Evolutionary conservation across 1,139 yeast species (phyloP).

Genomic region (Candida frijolesensis): DNA sequence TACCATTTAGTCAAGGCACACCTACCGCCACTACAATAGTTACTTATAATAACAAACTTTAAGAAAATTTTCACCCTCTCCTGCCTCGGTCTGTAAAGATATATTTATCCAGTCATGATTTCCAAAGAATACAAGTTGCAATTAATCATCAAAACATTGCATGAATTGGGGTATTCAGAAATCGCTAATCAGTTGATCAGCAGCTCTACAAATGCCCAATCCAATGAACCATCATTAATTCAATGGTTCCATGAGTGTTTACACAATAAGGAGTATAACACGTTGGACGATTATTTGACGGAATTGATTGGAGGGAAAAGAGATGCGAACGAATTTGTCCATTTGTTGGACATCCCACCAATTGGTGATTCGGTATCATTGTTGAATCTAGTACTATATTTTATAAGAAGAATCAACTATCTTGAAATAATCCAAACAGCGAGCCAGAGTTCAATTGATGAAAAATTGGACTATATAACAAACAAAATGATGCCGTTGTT

Average conservation of each 20-base stretch:
- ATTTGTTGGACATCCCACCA: slow-evolving; percentile 10
- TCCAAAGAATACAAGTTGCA: slow-evolving; percentile 34
- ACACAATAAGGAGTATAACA: slow-evolving; percentile 26
- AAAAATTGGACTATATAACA: slow-evolving; percentile 24
- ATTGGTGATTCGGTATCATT: slow-evolving; percentile 13
- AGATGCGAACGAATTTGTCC: slow-evolving; percentile 9
- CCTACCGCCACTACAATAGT: too few species aligned
- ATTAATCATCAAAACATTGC: slow-evolving; percentile 33
- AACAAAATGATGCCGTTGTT: slow-evolving; percentile 33
- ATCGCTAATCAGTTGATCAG: slow-evolving; percentile 16
- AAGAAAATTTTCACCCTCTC: too few species aligned
- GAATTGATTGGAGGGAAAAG: slow-evolving; percentile 3
- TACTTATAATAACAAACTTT: too few species aligned
- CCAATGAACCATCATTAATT: slow-evolving; percentile 12
- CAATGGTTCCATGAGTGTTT: slow-evolving; percentile 29
- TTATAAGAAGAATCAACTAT: slow-evolving; percentile 26
- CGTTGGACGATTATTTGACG: slow-evolving; percentile 18
- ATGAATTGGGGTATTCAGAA: slow-evolving; percentile 30
- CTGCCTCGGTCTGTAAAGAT: too few species aligned
- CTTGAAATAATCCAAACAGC: slow-evolving; percentile 13
- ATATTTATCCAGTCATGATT: slow-evolving; percentile 16
- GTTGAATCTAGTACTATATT: slow-evolving; percentile 24
- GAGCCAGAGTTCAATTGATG: slow-evolving; percentile 11
- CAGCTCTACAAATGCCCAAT: slow-evolving; percentile 9
- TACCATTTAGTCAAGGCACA: too few species aligned